Evolutionary conservation across 495 filamentous ascomycete genomes (phyloP).

Genomic region (Penicillium nucicola): DNA sequence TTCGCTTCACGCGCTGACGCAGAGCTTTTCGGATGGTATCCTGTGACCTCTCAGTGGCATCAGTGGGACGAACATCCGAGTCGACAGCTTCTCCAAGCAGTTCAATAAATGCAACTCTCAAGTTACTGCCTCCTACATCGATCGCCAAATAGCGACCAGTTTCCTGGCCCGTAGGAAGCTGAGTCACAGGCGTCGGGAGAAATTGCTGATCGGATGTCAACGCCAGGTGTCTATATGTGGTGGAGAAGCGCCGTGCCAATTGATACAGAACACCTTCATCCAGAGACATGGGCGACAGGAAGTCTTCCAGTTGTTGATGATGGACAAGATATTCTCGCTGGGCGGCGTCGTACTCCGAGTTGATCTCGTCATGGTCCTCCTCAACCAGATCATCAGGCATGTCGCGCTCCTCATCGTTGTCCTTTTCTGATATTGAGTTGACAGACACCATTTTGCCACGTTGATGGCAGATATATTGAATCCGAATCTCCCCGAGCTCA

Average conservation of each 20-base stretch:
- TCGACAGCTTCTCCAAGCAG: constrained; percentile 51
- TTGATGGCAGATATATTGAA: background rate
- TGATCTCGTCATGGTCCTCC: constrained; percentile 37
- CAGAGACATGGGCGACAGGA: constrained; percentile 36
- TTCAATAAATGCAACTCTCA: constrained; percentile 76
- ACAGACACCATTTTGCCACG: constrained; percentile 27
- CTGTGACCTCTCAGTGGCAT: constrained; percentile 35
- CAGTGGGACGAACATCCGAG: constrained; percentile 29
- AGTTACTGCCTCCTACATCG: constrained; percentile 78
- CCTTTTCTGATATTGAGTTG: constrained; percentile 28
- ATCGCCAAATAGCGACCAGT: constrained; percentile 72
- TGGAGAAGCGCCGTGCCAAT: constrained; percentile 59
- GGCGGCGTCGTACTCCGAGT: constrained; percentile 28
- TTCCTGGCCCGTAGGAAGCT: constrained; percentile 60
- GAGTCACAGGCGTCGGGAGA: constrained; percentile 74
- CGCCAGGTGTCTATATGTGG: constrained; percentile 61
- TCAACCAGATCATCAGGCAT: constrained; percentile 39
- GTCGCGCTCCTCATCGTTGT: constrained; percentile 35
- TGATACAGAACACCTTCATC: constrained; percentile 50
- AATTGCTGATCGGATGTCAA: constrained; percentile 68
- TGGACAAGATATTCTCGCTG: constrained; percentile 31
- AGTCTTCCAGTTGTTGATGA: constrained; percentile 34
- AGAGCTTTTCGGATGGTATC: constrained; percentile 46
- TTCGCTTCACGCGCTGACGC: constrained; percentile 52
- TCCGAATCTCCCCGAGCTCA: background rate